Conservation (phyloP, 352 stramenopile species). For the Phytopythium chamaehyphon region DNA sequence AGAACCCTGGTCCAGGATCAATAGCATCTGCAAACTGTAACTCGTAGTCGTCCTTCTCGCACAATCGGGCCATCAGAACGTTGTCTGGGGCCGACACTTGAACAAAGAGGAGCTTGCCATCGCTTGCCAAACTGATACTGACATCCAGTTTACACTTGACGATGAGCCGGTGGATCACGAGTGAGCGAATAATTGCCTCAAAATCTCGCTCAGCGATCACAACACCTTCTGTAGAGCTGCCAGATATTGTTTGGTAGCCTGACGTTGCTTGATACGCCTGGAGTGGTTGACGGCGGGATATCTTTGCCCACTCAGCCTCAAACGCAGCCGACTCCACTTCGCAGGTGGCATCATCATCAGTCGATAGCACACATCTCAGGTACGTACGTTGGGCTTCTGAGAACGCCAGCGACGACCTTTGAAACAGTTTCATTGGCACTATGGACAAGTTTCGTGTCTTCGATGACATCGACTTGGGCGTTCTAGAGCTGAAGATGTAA, state of each 20-base stretch:
- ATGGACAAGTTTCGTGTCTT: not conserved
- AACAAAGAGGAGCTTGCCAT: slow-evolving; percentile 40
- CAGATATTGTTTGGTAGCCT: not conserved
- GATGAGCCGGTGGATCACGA: slow-evolving; percentile 49
- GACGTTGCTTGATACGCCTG: not conserved
- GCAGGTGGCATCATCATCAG: slow-evolving; percentile 1
- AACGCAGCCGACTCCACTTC: slow-evolving; percentile 13
- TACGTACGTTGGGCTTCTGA: slow-evolving; percentile 13
- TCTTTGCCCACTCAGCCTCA: slow-evolving; percentile 28
- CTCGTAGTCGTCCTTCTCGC: slow-evolving; percentile 38
- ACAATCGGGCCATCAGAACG: slow-evolving; percentile 53
- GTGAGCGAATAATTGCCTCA: slow-evolving; percentile 49
- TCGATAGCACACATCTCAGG: slow-evolving; percentile 10
- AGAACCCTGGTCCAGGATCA: slow-evolving; percentile 50
- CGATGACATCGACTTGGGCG: not conserved
- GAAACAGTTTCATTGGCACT: not conserved
- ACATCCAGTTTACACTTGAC: slow-evolving; percentile 50
- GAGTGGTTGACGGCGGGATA: not conserved
- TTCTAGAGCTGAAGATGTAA: too few relatives aligned
- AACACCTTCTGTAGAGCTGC: not conserved
- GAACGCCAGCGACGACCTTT: slow-evolving; percentile 12
- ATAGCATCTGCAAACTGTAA: slow-evolving; percentile 53
- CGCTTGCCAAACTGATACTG: slow-evolving; percentile 43
- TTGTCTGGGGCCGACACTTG: slow-evolving; percentile 60
- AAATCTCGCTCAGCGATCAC: slow-evolving; percentile 26